Conservation (phyloP, 2,329 filamentous ascomycete genomes). For the Tolypocladium ovalisporum region DNA sequence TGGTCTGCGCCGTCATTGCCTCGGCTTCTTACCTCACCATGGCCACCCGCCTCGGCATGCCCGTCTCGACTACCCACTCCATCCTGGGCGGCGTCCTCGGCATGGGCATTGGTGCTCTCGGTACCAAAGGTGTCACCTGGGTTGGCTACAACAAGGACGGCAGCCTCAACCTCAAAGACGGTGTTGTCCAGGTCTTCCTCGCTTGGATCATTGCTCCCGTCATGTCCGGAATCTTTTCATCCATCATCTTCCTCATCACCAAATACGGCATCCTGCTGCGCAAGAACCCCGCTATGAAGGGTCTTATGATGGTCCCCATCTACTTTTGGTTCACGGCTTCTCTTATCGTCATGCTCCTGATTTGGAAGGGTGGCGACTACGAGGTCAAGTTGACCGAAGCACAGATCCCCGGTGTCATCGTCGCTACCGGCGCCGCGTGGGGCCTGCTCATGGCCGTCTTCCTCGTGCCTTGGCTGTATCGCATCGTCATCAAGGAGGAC, state of each 20-base stretch:
- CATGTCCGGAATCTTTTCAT: conserved; percentile 40
- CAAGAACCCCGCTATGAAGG: conserved; percentile 39
- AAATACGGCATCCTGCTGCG: conserved; percentile 46
- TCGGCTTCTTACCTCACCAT: conserved; percentile 46
- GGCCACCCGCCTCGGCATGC: conserved; percentile 41
- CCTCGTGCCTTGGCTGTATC: conserved; percentile 49
- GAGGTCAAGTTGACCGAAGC: conserved; percentile 34
- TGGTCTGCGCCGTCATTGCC: conserved; percentile 43
- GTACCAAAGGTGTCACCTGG: conserved; percentile 42
- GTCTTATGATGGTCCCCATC: conserved; percentile 40
- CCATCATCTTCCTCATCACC: conserved; percentile 43
- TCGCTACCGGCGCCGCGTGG: conserved; percentile 39
- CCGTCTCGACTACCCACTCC: conserved; percentile 52
- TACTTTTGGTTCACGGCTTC: conserved; percentile 46
- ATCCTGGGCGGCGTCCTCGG: conserved; percentile 49
- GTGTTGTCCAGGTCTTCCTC: conserved; percentile 49
- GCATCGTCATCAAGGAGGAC: conserved; percentile 48
- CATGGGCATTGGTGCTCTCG: conserved; percentile 45
- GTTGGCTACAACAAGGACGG: conserved; percentile 29
- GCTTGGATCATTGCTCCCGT: conserved; percentile 51
- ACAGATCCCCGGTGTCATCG: conserved; percentile 40
- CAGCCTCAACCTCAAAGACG: conserved; percentile 25
- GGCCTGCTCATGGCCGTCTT: conserved; percentile 38
- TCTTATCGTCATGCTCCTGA: conserved; percentile 49
- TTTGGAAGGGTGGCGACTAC: conserved; percentile 40